Evolutionary conservation across 768 basidiomycete species (phyloP).

Genomic region (Boletus fagicola): DNA sequence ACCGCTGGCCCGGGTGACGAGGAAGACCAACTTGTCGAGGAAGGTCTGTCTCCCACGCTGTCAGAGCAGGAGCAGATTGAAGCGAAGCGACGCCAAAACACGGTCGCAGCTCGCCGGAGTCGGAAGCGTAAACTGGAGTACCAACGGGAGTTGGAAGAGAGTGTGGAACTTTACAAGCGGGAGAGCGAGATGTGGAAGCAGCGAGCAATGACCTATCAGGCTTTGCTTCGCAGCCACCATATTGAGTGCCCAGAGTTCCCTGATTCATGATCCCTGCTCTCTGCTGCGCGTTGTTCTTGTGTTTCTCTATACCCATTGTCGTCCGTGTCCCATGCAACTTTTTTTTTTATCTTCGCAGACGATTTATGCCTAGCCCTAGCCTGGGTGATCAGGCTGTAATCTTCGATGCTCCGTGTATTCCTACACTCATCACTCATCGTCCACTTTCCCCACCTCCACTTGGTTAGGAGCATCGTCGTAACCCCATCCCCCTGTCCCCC

Average conservation of each 20-base stretch:
- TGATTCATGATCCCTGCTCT: conserved; percentile 26
- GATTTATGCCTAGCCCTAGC: conserved; percentile 1
- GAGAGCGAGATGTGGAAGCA: conserved; percentile 67
- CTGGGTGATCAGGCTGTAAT: conserved; percentile 20
- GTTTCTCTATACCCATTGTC: conserved; percentile 8
- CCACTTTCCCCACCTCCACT: conserved; percentile 41
- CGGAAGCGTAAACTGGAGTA: conserved; percentile 73
- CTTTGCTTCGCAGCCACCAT: conserved; percentile 55
- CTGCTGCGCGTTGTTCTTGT: conserved; percentile 1
- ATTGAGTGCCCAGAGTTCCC: conserved; percentile 54
- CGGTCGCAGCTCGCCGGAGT: conserved; percentile 78
- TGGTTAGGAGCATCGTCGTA: conserved; percentile 58
- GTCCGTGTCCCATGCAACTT: background rate
- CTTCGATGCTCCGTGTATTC: conserved; percentile 47
- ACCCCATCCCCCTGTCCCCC: conserved; percentile 23
- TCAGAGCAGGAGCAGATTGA: conserved; percentile 69
- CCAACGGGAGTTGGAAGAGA: conserved; percentile 61
- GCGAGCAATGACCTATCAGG: conserved; percentile 46
- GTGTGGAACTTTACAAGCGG: conserved; percentile 46
- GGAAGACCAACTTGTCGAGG: conserved; percentile 38
- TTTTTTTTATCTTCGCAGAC: conserved; percentile 13
- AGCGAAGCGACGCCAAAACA: conserved; percentile 80
- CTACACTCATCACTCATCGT: conserved; percentile 24
- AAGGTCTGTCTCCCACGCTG: conserved; percentile 37
- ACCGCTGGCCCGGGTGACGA: conserved; percentile 49